Conservation (phyloP, 2,329 filamentous ascomycete species). For the Xylariaceae sp. region DNA sequence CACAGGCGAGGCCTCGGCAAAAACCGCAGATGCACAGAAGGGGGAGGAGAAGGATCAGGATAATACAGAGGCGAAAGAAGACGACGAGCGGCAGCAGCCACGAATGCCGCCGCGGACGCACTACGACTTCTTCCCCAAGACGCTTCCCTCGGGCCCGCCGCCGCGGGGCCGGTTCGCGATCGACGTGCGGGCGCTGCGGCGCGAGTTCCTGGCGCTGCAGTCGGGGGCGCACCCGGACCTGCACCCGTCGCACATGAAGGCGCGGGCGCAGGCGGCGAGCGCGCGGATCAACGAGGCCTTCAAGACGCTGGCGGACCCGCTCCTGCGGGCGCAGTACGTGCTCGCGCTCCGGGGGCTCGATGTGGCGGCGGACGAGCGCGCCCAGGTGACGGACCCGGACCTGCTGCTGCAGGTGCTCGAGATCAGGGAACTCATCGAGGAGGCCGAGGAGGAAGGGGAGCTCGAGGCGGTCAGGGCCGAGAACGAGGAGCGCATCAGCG, state of each 20-base stretch:
- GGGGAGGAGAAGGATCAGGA: too few species aligned
- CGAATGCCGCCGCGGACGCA: slow-evolving; percentile 45
- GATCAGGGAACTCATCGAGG: slow-evolving; percentile 69
- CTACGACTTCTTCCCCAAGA: slow-evolving; percentile 83
- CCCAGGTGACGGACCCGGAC: slow-evolving; percentile 60
- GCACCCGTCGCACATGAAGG: slow-evolving; percentile 48
- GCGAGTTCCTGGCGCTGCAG: slow-evolving; percentile 84
- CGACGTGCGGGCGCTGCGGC: slow-evolving; percentile 62
- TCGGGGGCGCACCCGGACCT: slow-evolving; percentile 70
- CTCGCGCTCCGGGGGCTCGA: slow-evolving; percentile 67
- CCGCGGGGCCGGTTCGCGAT: slow-evolving; percentile 71
- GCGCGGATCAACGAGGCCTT: slow-evolving; percentile 88
- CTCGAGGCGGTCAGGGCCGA: slow-evolving; percentile 51
- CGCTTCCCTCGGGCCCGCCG: slow-evolving; percentile 72
- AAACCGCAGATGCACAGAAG: not conserved
- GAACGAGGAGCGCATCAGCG: slow-evolving; percentile 63
- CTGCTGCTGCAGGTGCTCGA: slow-evolving; percentile 78
- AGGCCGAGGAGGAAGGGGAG: slow-evolving; percentile 61
- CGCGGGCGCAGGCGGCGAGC: slow-evolving; percentile 68
- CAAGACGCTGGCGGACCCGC: slow-evolving; percentile 71
- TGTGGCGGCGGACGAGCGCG: slow-evolving; percentile 71
- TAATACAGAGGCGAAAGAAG: too few species aligned
- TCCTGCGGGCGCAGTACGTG: slow-evolving; percentile 84
- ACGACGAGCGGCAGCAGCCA: too few species aligned
- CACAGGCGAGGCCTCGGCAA: not conserved